Conservation (phyloP, 306 rosid genomes). For the Cucumis cinereus region DNA sequence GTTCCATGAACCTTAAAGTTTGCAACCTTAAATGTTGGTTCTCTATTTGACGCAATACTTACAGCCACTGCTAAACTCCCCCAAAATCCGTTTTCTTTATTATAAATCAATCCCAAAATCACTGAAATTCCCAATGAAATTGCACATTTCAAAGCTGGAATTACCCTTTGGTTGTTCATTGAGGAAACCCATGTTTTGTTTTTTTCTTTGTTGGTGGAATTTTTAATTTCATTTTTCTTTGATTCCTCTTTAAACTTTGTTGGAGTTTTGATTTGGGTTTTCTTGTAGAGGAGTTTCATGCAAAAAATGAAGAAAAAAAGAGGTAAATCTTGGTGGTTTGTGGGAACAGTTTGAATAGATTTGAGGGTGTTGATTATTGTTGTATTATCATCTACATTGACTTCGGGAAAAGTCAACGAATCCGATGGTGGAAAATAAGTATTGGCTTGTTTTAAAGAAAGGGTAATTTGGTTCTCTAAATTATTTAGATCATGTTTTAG, state of each 20-base stretch:
- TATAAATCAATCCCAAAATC: conserved; percentile 38
- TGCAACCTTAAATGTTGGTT: conserved; percentile 44
- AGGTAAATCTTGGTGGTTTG: conserved; percentile 26
- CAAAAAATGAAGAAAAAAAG: conserved; percentile 51
- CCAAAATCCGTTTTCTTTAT: conserved; percentile 47
- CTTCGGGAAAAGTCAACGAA: conserved; percentile 36
- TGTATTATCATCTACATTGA: conserved; percentile 9
- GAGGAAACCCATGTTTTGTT: neutral
- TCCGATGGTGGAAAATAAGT: conserved; percentile 3
- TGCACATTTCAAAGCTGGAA: conserved; percentile 33
- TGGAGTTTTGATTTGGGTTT: neutral
- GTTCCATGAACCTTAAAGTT: conserved; percentile 63
- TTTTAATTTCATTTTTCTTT: neutral
- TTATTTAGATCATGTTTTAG: conserved; percentile 20
- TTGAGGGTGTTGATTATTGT: conserved; percentile 20
- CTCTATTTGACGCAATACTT: conserved; percentile 35
- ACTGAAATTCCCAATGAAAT: conserved; percentile 50
- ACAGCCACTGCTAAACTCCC: conserved; percentile 57
- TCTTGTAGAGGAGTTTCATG: conserved; percentile 26
- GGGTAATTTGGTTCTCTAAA: conserved; percentile 26
- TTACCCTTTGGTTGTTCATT: neutral
- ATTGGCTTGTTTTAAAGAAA: conserved; percentile 14
- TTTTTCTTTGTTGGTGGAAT: neutral
- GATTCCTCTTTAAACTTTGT: neutral
- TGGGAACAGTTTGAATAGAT: conserved; percentile 35